These are phyloP conservation scores for Diphasiastrum complanatum DNA, from an alignment of 83 land plant genomes.

Conservation along the genomic window DNA sequence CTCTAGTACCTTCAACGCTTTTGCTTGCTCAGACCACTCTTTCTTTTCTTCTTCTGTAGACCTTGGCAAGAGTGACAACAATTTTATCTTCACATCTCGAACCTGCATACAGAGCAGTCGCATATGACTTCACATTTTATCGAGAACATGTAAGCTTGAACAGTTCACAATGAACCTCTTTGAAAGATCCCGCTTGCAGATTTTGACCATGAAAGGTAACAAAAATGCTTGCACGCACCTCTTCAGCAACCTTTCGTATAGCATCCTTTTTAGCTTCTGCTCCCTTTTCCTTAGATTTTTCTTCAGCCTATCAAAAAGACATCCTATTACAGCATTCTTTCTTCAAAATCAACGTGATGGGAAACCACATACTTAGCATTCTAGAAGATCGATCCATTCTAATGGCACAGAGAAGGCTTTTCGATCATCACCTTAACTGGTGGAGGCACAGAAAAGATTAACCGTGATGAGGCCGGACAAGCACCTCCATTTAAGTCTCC, in stretches of 20 bases:
- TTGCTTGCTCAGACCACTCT: conserved; percentile 34
- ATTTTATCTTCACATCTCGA: conserved; percentile 36
- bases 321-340: too few species aligned
- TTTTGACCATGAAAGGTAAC: too few species aligned
- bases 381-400: too few species aligned
- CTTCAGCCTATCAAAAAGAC: conserved; percentile 20
- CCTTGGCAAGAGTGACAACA: conserved; percentile 25
- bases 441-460: conserved; percentile 29
- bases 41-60: conserved; percentile 30
- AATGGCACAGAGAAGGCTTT: too few species aligned
- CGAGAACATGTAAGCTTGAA: neutral
- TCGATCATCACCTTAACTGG: conserved; percentile 37
- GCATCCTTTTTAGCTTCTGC: conserved; percentile 20
- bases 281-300: conserved; percentile 32
- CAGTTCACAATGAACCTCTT: neutral
- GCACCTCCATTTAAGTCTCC: conserved; percentile 20
- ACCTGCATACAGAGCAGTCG: conserved; percentile 20
- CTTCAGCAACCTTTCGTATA: conserved; percentile 22
- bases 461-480: conserved; percentile 23
- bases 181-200: neutral
- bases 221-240: conserved; percentile 14
- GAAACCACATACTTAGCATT: too few species aligned
- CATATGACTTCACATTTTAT: too few species aligned
- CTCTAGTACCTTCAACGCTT: conserved; percentile 31
- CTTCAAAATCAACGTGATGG: too few species aligned